Evolutionary conservation across 2,329 filamentous ascomycete species (phyloP).

Genomic region (Penicillium sp.): DNA sequence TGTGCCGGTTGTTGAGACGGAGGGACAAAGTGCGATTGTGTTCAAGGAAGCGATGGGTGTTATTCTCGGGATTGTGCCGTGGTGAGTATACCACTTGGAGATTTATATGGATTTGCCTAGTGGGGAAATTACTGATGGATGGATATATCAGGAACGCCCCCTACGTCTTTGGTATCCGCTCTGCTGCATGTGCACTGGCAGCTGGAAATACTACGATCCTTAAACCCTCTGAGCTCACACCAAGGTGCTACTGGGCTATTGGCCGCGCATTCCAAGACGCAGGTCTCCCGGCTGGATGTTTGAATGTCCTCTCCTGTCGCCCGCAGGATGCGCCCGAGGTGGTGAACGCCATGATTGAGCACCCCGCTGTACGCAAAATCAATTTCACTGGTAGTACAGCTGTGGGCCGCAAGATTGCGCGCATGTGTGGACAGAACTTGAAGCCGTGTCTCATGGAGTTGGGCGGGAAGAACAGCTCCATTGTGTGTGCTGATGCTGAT

Average conservation of each 20-base stretch:
- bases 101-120: neutral
- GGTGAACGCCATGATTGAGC: conserved; percentile 65
- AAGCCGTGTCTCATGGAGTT: conserved; percentile 80
- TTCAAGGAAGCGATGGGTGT: conserved; percentile 75
- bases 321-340: conserved; percentile 64
- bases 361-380: conserved; percentile 66
- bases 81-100: conserved; percentile 50
- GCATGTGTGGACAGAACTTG: conserved; percentile 65
- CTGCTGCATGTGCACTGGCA: conserved; percentile 62
- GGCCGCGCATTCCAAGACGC: conserved; percentile 65
- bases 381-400: conserved; percentile 73
- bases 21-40: conserved; percentile 62
- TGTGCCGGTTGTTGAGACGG: conserved; percentile 50
- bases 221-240: conserved; percentile 67
- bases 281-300: conserved; percentile 68
- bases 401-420: conserved; percentile 68
- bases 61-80: conserved; percentile 73
- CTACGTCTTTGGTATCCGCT: conserved; percentile 49
- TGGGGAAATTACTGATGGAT: neutral
- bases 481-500: conserved; percentile 77
- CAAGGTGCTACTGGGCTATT: conserved; percentile 62
- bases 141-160: conserved; percentile 51
- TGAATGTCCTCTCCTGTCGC: conserved; percentile 69
- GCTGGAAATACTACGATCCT: conserved; percentile 72
- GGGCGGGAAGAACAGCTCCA: conserved; percentile 75